Evolutionary conservation across 495 filamentous ascomycete genomes (phyloP).

Genomic region (Hypomontagnella submonticulosa): DNA sequence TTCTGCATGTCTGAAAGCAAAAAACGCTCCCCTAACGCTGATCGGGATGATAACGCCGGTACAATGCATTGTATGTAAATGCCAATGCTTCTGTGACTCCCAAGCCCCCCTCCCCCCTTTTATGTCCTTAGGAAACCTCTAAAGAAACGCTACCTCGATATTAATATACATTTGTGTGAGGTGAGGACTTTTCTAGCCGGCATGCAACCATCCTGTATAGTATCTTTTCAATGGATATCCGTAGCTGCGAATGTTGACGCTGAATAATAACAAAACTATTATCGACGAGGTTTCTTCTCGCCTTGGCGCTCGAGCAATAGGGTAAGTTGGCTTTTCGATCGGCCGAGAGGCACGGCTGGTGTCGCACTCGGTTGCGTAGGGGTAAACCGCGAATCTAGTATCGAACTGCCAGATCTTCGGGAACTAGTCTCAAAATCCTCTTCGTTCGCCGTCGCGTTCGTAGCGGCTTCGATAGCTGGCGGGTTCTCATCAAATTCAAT

Average conservation of each 20-base stretch:
- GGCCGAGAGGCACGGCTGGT: slow-evolving; percentile 52
- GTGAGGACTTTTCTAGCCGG: slow-evolving; percentile 18
- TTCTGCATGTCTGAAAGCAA: slow-evolving; percentile 10
- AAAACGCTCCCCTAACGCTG: slow-evolving; percentile 30
- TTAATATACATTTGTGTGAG: slow-evolving; percentile 32
- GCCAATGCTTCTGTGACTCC: slow-evolving; percentile 34
- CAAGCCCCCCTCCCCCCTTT: slow-evolving; percentile 12
- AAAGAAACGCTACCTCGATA: slow-evolving; percentile 15
- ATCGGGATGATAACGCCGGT: slow-evolving; percentile 39
- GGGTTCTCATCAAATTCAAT: slow-evolving; percentile 50
- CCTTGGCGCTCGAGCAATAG: slow-evolving; percentile 58
- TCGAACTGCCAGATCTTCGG: slow-evolving; percentile 40
- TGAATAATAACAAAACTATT: slow-evolving; percentile 15
- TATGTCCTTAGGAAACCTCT: slow-evolving; percentile 10
- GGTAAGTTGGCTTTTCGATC: slow-evolving; percentile 63
- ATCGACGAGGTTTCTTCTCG: slow-evolving; percentile 45
- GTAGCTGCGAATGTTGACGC: background rate
- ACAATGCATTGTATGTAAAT: slow-evolving; percentile 43
- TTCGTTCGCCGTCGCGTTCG: slow-evolving; percentile 42
- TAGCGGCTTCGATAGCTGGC: slow-evolving; percentile 25
- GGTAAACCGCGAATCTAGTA: slow-evolving; percentile 50
- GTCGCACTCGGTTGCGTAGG: slow-evolving; percentile 53
- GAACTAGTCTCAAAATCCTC: slow-evolving; percentile 36
- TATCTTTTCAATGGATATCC: slow-evolving; percentile 8
- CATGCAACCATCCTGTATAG: slow-evolving; percentile 19